A percentile compares a stretch with the other conserved stretches of the same genome.
Conservation (phyloP, 2,329 filamentous ascomycete species). For the Trichophaea hybrida region DNA sequence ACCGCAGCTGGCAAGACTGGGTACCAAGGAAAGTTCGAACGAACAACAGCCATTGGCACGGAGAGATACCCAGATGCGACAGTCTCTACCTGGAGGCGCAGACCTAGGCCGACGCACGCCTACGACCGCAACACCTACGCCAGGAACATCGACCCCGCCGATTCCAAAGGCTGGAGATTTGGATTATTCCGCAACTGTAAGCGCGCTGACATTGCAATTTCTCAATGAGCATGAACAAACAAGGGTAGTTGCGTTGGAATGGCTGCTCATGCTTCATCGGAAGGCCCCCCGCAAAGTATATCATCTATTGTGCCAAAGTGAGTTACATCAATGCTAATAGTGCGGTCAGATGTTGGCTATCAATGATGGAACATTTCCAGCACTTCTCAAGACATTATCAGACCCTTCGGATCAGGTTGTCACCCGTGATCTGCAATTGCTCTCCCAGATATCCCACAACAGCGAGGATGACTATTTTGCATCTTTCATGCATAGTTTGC, state of each 20-base stretch:
- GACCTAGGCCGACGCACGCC: constrained; percentile 29
- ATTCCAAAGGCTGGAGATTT: constrained; percentile 46
- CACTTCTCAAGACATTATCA: constrained; percentile 85
- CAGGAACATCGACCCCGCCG: constrained; percentile 34
- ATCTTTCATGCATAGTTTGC: constrained; percentile 92
- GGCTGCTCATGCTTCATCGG: constrained; percentile 94
- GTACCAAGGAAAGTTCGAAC: constrained; percentile 23
- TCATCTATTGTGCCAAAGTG: neutral
- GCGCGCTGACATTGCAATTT: constrained; percentile 81
- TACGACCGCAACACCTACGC: constrained; percentile 32
- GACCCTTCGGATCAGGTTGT: constrained; percentile 93
- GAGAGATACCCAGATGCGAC: constrained; percentile 23
- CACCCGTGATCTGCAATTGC: constrained; percentile 77
- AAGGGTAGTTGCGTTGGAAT: constrained; percentile 79
- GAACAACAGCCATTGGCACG: constrained; percentile 5
- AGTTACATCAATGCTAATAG: neutral
- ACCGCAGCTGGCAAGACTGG: constrained; percentile 31
- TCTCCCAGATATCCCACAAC: constrained; percentile 91
- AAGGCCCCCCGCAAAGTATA: constrained; percentile 83
- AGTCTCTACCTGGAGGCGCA: constrained; percentile 28
- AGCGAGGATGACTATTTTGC: constrained; percentile 96
- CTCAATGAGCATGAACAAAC: constrained; percentile 95
- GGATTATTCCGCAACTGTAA: constrained; percentile 93
- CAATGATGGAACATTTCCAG: constrained; percentile 93
- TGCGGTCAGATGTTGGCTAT: constrained; percentile 49